phyloP scores from a whole-genome alignment of 1,284 basidiomycete genomes.

The Pseudozyma flocculosa region DNA sequence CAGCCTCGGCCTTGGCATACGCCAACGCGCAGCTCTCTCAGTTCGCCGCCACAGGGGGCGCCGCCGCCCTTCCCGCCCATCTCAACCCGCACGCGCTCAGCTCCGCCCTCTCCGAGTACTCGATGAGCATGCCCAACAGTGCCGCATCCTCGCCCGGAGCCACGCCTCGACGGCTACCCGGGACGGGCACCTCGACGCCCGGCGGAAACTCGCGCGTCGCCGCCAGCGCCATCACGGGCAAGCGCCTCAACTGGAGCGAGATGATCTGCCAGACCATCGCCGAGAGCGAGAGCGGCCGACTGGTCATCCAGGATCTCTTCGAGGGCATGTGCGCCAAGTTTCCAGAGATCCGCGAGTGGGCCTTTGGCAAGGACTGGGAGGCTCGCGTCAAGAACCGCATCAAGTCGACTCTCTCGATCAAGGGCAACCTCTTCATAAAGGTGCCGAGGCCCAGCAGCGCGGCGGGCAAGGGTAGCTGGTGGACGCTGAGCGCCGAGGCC shows the following conservation, averaged over 20 bases:
- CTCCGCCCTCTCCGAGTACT: slow-evolving; percentile 43
- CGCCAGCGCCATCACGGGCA: slow-evolving; percentile 45
- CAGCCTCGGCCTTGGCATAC: slow-evolving; percentile 38
- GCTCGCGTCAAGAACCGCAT: slow-evolving; percentile 56
- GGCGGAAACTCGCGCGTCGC: slow-evolving; percentile 43
- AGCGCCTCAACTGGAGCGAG: slow-evolving; percentile 55
- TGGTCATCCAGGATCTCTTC: slow-evolving; percentile 56
- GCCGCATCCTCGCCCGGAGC: slow-evolving; percentile 46
- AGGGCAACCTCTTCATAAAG: slow-evolving; percentile 54
- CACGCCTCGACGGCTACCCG: slow-evolving; percentile 32
- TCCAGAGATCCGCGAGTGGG: slow-evolving; percentile 55
- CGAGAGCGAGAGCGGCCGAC: slow-evolving; percentile 44
- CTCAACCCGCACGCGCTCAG: slow-evolving; percentile 42
- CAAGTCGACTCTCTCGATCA: slow-evolving; percentile 57
- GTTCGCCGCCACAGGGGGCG: slow-evolving; percentile 33
- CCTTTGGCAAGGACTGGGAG: slow-evolving; percentile 55
- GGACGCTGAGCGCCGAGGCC: slow-evolving; percentile 54
- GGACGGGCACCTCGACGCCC: slow-evolving; percentile 28
- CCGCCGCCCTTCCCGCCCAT: slow-evolving; percentile 31
- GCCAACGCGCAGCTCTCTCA: slow-evolving; percentile 49
- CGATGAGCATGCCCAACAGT: slow-evolving; percentile 35
- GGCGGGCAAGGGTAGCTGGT: slow-evolving; percentile 55
- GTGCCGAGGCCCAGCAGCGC: slow-evolving; percentile 49
- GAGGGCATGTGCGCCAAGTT: slow-evolving; percentile 53
- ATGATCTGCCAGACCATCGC: slow-evolving; percentile 56